Evolutionary conservation across 164 flowering plant species (phyloP).

Genomic region (Kingdonia uniflora): DNA sequence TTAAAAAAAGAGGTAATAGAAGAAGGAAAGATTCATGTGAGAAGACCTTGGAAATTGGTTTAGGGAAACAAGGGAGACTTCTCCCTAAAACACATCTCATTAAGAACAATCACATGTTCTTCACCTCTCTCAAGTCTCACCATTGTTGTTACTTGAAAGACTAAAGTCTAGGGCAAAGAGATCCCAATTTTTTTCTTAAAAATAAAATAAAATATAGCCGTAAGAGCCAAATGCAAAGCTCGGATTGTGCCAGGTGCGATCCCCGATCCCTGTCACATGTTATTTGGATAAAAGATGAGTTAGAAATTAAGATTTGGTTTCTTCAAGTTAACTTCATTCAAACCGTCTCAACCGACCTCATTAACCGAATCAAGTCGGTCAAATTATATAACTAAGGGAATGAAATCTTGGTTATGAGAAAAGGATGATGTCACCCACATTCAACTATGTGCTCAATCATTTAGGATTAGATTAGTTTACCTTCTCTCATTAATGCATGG

Average conservation of each 20-base stretch:
- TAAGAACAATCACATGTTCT: conserved; percentile 21
- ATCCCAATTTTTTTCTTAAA: background rate
- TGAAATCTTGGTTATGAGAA: conserved; percentile 7
- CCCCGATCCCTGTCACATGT: conserved; percentile 21
- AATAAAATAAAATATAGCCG: conserved; percentile 4
- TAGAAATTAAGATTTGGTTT: background rate
- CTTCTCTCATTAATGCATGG: conserved; percentile 1
- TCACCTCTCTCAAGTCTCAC: background rate
- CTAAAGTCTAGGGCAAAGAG: conserved; percentile 10
- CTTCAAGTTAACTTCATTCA: conserved; percentile 13
- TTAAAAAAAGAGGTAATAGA: no score
- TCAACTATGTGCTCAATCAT: conserved; percentile 9
- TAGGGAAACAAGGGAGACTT: background rate
- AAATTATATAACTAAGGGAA: conserved; percentile 4
- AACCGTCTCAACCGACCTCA: conserved; percentile 44
- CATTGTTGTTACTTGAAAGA: background rate
- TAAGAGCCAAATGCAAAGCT: conserved; percentile 38
- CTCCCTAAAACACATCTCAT: conserved; percentile 11
- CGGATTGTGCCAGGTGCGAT: conserved; percentile 47
- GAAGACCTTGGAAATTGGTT: background rate
- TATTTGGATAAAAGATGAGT: conserved; percentile 6
- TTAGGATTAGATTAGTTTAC: background rate
- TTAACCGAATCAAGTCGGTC: conserved; percentile 28
- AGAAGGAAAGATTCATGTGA: conserved; percentile 2
- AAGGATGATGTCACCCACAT: conserved; percentile 20